phyloP scores from a whole-genome alignment of 352 stramenopile genomes.

The Pythium monospermum region DNA sequence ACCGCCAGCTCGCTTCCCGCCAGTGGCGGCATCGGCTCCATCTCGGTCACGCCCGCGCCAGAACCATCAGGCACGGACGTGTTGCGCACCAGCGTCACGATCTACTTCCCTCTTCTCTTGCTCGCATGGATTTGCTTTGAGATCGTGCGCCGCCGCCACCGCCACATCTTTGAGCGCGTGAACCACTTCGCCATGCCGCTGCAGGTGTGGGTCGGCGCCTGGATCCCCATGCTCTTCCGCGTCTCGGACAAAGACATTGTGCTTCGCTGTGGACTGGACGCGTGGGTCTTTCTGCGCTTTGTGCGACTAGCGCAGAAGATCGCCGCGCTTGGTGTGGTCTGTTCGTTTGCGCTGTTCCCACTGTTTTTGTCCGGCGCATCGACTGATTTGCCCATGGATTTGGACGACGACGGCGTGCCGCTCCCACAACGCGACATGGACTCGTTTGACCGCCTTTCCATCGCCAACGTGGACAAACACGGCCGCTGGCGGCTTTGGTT shows the following conservation, averaged over 20 bases:
- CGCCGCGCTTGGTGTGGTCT: constrained; percentile 42
- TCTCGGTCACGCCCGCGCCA: constrained; percentile 1
- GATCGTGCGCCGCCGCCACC: constrained; percentile 37
- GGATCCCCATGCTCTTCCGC: constrained; percentile 58
- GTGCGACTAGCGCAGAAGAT: constrained; percentile 66
- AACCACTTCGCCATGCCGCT: constrained; percentile 32
- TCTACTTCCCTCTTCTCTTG: constrained; percentile 65
- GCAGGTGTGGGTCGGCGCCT: constrained; percentile 21
- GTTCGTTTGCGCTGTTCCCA: constrained; percentile 61
- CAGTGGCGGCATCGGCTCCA: not conserved
- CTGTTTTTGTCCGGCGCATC: constrained; percentile 48
- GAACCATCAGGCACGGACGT: constrained; percentile 26
- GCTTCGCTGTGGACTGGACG: constrained; percentile 57
- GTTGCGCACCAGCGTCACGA: constrained; percentile 45
- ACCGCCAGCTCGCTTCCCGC: too few relatives aligned
- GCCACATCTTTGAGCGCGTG: constrained; percentile 41
- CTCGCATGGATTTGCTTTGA: constrained; percentile 57
- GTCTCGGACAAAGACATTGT: constrained; percentile 55
- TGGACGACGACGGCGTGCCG: constrained; percentile 18
- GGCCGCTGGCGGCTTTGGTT: constrained; percentile 64
- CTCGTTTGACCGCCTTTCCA: constrained; percentile 59
- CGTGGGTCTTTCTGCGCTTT: constrained; percentile 75
- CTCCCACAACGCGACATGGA: constrained; percentile 31
- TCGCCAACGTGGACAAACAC: constrained; percentile 49
- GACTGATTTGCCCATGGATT: constrained; percentile 20